Evolutionary conservation across 441 rosid species (phyloP), one percentile per base, ranked within the genome.

Genomic region (Croton setiger): DNA sequence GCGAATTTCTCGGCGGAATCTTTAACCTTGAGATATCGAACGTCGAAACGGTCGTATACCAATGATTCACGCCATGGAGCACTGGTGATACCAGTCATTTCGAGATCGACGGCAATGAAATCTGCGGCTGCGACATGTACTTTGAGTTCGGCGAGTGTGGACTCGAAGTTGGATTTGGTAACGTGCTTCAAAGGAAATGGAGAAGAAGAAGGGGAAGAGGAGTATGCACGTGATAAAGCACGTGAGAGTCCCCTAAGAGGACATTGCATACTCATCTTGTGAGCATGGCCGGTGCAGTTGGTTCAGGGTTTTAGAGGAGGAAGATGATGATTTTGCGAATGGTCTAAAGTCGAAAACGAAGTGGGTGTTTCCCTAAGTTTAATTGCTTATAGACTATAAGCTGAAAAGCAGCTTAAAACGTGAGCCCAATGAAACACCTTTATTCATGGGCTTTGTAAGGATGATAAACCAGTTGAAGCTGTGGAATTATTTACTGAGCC

Each of bases 1-100:
- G 96, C 97, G 80, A 94, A 91, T 72, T 87, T 91, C 85, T 91
- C 96, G 43, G 90, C 97, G 68, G 98, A 94, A 70, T 94, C 97
- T 79, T 88, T 91, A 69, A 90, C 88, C 74, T 94, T 94, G 57
- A 94, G 90, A 79, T 90, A 92, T 2, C 84, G 69, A 23, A 94
- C 81, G 48, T 90, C 98, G 75, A 74, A 78, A 35, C 96, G 85
- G 79, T 94, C 97, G 39, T 85, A 86, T 68, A 86, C 91, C 31
- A 87, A 81, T 8, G 92, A 85, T 69, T 92, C 97, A 3, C 98
- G 76, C 98, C 97, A 90, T 4, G 94, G 93, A 27, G 96, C 87
- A 72, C 87, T 89, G 1, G 90, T 82, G 57, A 92, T 71, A 12
- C 98, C 98, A 23, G 91, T 94, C 99, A 94, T 94, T 69, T 94